A percentile compares a stretch with the other conserved stretches of the same genome.
phyloP scores from a whole-genome alignment of 805 yeast genomes.

The Saccharomycopsis schoenii region DNA sequence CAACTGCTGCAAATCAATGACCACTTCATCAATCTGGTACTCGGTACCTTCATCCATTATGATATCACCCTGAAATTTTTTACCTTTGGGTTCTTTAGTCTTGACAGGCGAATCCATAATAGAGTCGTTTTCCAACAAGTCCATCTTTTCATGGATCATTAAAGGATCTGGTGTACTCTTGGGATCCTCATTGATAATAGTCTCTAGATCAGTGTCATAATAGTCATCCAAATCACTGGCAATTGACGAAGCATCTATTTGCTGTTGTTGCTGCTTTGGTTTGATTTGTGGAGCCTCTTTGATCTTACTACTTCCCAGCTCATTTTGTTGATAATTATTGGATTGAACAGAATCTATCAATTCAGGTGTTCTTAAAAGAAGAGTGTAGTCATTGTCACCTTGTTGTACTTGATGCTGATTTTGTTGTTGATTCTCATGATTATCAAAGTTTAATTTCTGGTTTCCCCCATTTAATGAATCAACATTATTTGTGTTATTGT shows the following conservation, averaged over 20 bases:
- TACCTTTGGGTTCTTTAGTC: not conserved
- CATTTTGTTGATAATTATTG: not conserved
- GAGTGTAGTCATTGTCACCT: conserved; percentile 2
- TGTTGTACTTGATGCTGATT: conserved; percentile 3
- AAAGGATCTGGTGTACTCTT: conserved; percentile 13
- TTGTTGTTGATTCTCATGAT: conserved; percentile 3
- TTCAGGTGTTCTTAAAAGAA: conserved; percentile 15
- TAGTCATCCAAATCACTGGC: not conserved
- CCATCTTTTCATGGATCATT: conserved; percentile 3
- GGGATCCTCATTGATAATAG: not conserved
- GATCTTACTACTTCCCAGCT: conserved; percentile 1
- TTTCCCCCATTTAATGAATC: not conserved
- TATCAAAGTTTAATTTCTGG: not conserved
- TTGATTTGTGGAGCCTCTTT: conserved; percentile 15
- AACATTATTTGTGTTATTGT: not conserved
- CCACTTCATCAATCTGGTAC: not conserved
- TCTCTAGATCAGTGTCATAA: not conserved
- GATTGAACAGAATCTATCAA: conserved; percentile 1
- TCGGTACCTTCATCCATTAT: not conserved
- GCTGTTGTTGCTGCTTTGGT: not conserved
- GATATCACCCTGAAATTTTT: not conserved
- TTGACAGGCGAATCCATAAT: not conserved
- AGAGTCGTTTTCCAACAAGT: not conserved
- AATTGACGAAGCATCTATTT: not conserved
- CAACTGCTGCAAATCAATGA: not conserved